phyloP scores from a whole-genome alignment of 106 monocot genomes.

The Allium cepa region DNA sequence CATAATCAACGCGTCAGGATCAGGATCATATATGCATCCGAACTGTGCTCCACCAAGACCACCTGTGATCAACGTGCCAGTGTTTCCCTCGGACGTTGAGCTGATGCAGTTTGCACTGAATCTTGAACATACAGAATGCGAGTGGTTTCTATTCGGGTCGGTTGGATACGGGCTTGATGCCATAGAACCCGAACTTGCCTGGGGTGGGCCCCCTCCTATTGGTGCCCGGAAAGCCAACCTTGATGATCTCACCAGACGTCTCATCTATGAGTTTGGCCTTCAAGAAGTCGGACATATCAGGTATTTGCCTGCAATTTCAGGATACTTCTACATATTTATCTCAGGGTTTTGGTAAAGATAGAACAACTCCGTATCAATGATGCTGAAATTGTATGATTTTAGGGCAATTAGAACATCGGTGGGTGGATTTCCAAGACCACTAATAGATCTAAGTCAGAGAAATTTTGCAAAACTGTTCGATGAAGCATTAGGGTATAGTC shows the following conservation, averaged over 20 bases:
- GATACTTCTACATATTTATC: not conserved
- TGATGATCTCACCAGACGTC: conserved; percentile 5
- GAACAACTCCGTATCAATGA: not conserved
- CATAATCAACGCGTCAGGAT: no score
- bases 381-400: not conserved
- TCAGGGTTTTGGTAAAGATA: no score
- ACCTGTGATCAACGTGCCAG: conserved; percentile 10
- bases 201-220: conserved; percentile 32
- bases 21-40: not conserved
- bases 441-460: conserved; percentile 30
- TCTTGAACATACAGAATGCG: conserved; percentile 19
- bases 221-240: conserved; percentile 33
- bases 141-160: conserved; percentile 27
- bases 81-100: conserved; percentile 23
- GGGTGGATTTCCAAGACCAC: conserved; percentile 36
- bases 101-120: conserved; percentile 32
- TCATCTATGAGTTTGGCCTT: conserved; percentile 27
- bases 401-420: conserved; percentile 40
- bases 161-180: conserved; percentile 25
- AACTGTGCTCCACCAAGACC: conserved; percentile 9
- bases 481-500: conserved; percentile 30
- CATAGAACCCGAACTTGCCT: conserved; percentile 20
- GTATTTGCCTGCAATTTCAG: not conserved
- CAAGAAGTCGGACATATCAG: conserved; percentile 49
- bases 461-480: conserved; percentile 43